A percentile compares a stretch with the other conserved stretches of the same genome.
These are phyloP conservation scores for Microdochium nivale DNA, from an alignment of 2,329 filamentous ascomycete genomes.

Conservation along the genomic window DNA sequence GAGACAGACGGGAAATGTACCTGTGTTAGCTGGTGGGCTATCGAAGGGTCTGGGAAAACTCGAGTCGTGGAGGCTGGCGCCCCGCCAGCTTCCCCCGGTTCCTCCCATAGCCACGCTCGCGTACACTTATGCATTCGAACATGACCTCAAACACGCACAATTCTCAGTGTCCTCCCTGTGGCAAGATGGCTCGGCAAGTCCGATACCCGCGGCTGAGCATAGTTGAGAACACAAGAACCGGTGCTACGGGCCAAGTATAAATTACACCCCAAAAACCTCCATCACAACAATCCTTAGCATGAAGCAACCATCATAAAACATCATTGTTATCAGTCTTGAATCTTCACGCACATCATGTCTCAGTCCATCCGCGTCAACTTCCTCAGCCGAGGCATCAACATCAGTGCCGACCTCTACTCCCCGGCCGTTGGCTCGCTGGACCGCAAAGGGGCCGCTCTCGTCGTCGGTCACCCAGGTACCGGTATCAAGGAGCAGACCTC, in stretches of 20 bases:
- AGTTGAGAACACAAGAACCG: no score
- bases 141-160: background rate
- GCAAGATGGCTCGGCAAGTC: no score
- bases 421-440: background rate
- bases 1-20: no score
- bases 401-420: conserved; percentile 1
- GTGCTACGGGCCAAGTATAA: no score
- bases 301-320: background rate
- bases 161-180: no score
- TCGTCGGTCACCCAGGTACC: conserved; percentile 21
- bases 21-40: no score
- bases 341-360: background rate
- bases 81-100: background rate
- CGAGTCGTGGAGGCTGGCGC: background rate
- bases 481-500: conserved; percentile 29
- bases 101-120: background rate
- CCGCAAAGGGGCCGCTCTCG: conserved; percentile 9
- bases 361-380: background rate
- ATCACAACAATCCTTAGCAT: no score
- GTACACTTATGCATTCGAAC: background rate
- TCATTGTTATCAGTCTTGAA: background rate
- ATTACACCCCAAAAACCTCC: no score
- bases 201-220: no score
- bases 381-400: background rate
- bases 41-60: background rate